Conservation (phyloP, 2,329 filamentous ascomycete species). For the Teratosphaeria pseudoeucalypti region DNA sequence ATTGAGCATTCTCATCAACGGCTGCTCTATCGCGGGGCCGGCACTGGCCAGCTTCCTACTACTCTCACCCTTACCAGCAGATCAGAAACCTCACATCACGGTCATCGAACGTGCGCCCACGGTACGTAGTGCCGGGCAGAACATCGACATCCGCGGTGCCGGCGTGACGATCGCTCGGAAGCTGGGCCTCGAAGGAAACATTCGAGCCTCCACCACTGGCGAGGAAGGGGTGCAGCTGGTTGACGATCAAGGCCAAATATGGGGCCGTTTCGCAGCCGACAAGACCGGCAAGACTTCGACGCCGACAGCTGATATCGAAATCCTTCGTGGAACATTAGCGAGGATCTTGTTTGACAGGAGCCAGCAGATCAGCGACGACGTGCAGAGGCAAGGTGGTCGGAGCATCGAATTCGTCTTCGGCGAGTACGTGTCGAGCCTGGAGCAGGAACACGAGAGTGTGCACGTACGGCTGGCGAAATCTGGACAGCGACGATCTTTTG, state of each 20-base stretch:
- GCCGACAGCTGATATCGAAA: constrained; percentile 24
- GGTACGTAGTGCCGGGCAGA: constrained; percentile 18
- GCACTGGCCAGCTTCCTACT: constrained; percentile 19
- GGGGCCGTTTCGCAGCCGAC: constrained; percentile 15
- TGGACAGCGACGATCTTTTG: constrained; percentile 9
- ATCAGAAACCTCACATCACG: constrained; percentile 16
- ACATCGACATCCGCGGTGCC: constrained; percentile 24
- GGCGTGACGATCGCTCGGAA: constrained; percentile 20
- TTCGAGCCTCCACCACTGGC: constrained; percentile 15
- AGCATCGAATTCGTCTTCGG: constrained; percentile 22
- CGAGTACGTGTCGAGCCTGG: constrained; percentile 14
- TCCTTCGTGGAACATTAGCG: constrained; percentile 20
- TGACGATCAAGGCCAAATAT: constrained; percentile 12
- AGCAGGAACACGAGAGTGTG: constrained; percentile 17
- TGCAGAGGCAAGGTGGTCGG: constrained; percentile 12
- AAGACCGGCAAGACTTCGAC: constrained; percentile 17
- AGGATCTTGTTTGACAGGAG: constrained; percentile 14
- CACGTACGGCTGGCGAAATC: constrained; percentile 18
- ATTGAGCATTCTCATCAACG: constrained; percentile 19
- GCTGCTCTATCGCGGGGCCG: constrained; percentile 21
- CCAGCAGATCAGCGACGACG: constrained; percentile 11
- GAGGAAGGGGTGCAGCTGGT: constrained; percentile 23
- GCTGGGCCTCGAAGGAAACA: constrained; percentile 19
- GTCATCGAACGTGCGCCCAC: constrained; percentile 18
- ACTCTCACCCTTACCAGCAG: constrained; percentile 4